Percentiles rank a stretch among this genome's conserved stretches.
Evolutionary conservation across 257 asterid genomes (phyloP).

Genomic region (Primulina huaijiensis): DNA sequence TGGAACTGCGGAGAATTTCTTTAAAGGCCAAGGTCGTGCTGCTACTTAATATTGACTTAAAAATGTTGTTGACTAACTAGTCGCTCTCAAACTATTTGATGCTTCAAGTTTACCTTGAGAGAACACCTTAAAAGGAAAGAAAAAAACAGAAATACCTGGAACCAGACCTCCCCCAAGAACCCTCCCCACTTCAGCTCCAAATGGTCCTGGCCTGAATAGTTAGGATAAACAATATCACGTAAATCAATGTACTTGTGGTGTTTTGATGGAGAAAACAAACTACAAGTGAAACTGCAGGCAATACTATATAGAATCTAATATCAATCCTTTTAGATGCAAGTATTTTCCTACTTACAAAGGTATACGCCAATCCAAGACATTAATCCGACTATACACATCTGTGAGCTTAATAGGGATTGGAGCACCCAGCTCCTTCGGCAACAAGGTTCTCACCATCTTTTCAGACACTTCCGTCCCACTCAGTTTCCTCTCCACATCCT

Average conservation of each 20-base stretch:
- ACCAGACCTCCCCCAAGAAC: slow-evolving; percentile 99
- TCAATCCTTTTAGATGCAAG: background rate
- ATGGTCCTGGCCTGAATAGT: slow-evolving; percentile 59
- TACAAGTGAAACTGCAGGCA: background rate
- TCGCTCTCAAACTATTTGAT: slow-evolving; percentile 5
- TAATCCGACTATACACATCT: slow-evolving; percentile 55
- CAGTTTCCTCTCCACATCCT: slow-evolving; percentile 34
- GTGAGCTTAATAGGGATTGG: slow-evolving; percentile 55
- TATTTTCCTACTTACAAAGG: slow-evolving; percentile 54
- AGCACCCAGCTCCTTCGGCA: slow-evolving; percentile 42
- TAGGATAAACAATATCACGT: background rate
- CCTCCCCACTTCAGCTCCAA: slow-evolving; percentile 93
- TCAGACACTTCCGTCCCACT: slow-evolving; percentile 56
- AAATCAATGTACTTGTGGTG: background rate
- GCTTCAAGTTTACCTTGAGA: background rate
- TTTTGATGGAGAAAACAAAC: background rate
- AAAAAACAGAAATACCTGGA: slow-evolving; percentile 56
- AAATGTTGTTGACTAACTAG: background rate
- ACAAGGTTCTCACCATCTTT: slow-evolving; percentile 54
- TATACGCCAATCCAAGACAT: slow-evolving; percentile 64
- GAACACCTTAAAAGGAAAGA: slow-evolving; percentile 5
- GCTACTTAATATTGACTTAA: slow-evolving; percentile 6
- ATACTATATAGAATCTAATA: background rate
- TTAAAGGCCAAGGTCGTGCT: background rate
- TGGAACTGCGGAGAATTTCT: background rate